Conservation (phyloP, 371 early-diverging fungal species). For the Apophysomyces trapeziformis region DNA sequence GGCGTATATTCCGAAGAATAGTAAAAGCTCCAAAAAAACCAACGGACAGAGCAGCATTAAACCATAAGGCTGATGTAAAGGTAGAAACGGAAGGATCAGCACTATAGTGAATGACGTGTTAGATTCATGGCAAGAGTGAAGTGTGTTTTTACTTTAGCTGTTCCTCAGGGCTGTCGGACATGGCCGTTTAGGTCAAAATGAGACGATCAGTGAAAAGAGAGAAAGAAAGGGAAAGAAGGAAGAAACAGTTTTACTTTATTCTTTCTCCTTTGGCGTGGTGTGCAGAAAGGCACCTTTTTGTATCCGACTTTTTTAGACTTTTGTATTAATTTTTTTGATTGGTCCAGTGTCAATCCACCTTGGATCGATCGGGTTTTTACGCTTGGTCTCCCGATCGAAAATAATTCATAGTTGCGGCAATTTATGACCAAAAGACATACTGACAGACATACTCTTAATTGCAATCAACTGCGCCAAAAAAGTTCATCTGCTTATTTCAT, state of each 20-base stretch:
- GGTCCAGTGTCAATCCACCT: neutral
- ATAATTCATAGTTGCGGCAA: too few relatives aligned
- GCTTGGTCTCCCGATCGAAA: too few relatives aligned
- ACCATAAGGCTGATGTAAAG: constrained; percentile 69
- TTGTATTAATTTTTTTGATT: neutral
- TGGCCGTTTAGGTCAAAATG: neutral
- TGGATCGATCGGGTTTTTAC: neutral
- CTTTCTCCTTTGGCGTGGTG: neutral
- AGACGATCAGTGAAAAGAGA: neutral
- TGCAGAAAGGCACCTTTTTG: constrained; percentile 1
- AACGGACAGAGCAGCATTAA: constrained; percentile 64
- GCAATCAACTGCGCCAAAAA: neutral
- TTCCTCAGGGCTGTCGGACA: constrained; percentile 10
- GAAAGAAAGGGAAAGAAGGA: neutral
- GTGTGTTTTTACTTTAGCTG: constrained; percentile 5
- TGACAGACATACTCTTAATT: neutral
- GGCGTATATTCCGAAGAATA: constrained; percentile 57
- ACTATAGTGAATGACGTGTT: constrained; percentile 18
- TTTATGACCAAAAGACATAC: neutral
- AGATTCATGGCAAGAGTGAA: neutral
- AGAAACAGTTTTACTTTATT: too few relatives aligned
- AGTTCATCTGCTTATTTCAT: too few relatives aligned
- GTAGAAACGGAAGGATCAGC: constrained; percentile 56
- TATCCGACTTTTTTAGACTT: neutral
- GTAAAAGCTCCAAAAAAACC: constrained; percentile 62